Evolutionary conservation across 495 filamentous ascomycete genomes (phyloP).

Genomic region (Penicillium riverlandense): DNA sequence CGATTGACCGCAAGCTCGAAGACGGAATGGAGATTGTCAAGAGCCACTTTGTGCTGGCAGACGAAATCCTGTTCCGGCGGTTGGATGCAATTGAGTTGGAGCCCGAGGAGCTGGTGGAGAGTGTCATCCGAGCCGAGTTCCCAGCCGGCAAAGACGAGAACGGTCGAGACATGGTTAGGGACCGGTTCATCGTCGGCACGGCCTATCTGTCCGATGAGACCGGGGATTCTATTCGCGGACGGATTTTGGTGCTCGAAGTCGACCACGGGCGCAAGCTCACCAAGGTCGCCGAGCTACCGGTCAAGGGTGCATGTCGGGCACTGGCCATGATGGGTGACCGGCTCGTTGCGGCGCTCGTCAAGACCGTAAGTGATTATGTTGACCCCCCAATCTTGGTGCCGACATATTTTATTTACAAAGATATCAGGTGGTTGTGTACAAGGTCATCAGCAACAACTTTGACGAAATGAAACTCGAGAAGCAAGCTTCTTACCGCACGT

Average conservation of each 20-base stretch:
- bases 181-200: conserved; percentile 86
- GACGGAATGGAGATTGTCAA: conserved; percentile 51
- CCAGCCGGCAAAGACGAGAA: conserved; percentile 49
- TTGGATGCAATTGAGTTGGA: conserved; percentile 47
- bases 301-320: conserved; percentile 73
- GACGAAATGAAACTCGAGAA: conserved; percentile 50
- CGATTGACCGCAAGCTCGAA: conserved; percentile 57
- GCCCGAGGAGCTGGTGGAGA: conserved; percentile 73
- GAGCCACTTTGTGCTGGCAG: conserved; percentile 54
- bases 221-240: conserved; percentile 51
- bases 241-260: conserved; percentile 80
- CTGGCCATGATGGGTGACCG: conserved; percentile 67
- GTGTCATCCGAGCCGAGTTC: conserved; percentile 74
- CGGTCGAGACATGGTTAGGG: conserved; percentile 32
- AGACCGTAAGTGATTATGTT: conserved; percentile 54
- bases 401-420: background rate
- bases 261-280: conserved; percentile 65
- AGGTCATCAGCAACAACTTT: conserved; percentile 40
- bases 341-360: conserved; percentile 78
- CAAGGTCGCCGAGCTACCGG: conserved; percentile 50
- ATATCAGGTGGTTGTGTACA: conserved; percentile 49
- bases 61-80: conserved; percentile 50
- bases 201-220: conserved; percentile 58
- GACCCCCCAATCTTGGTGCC: background rate
- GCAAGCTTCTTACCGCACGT: conserved; percentile 66